Evolutionary conservation across 1,284 basidiomycete species (phyloP).

Genomic region (Heimioporus retisporus): DNA sequence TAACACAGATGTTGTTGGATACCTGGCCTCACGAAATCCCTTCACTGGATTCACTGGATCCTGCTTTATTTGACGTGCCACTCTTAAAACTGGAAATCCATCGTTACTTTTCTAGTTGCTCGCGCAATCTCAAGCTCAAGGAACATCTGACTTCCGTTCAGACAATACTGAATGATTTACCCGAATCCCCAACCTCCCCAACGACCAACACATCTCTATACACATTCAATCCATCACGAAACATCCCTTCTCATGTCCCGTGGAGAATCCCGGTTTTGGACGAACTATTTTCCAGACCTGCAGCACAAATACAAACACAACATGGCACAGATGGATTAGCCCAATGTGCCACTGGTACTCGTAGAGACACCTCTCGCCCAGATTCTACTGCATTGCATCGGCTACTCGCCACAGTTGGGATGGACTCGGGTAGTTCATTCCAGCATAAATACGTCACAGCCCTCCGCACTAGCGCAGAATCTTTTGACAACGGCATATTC

Average conservation of each 20-base stretch:
- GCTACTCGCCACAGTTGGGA: constrained; percentile 10
- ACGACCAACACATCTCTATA: no score
- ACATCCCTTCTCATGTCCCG: no score
- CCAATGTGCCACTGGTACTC: no score
- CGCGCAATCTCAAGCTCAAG: not conserved
- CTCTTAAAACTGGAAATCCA: not conserved
- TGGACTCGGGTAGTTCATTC: constrained; percentile 16
- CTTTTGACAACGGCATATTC: constrained; percentile 17
- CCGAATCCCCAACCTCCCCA: no score
- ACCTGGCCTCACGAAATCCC: constrained; percentile 13
- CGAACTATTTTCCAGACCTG: no score
- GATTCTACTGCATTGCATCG: constrained; percentile 1
- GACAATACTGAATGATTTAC: constrained; percentile 13
- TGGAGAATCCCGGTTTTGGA: no score
- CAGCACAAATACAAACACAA: no score
- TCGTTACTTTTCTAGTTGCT: constrained; percentile 14
- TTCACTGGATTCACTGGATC: constrained; percentile 10
- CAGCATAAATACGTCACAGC: constrained; percentile 22
- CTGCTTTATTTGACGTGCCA: constrained; percentile 13
- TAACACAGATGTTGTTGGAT: not conserved
- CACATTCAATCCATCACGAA: no score
- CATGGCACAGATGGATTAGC: no score
- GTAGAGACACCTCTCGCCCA: not conserved
- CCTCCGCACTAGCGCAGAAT: constrained; percentile 25
- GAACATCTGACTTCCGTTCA: constrained; percentile 21